Conservation (phyloP, 768 basidiomycete species). For the Mycena crocata region DNA sequence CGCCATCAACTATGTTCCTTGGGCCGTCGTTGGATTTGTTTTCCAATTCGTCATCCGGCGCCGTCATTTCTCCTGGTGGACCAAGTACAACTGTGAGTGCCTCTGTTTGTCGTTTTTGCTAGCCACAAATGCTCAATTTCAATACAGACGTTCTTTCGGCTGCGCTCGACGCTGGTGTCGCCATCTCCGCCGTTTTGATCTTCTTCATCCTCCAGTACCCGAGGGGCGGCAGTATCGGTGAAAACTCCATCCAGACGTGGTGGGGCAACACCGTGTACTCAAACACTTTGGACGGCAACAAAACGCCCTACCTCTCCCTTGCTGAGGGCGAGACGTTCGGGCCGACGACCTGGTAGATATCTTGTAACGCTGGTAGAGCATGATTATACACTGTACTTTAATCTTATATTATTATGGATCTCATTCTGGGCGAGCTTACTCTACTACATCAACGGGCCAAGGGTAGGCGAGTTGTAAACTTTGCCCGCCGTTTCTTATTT, state of each 20-base stretch:
- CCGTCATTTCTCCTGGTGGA: slow-evolving; percentile 75
- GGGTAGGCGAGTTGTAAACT: too few species aligned
- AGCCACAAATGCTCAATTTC: not conserved
- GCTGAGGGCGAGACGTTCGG: slow-evolving; percentile 31
- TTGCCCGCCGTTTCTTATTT: too few species aligned
- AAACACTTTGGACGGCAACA: slow-evolving; percentile 30
- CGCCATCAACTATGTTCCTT: slow-evolving; percentile 78
- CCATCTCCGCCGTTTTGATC: slow-evolving; percentile 57
- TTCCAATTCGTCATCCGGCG: slow-evolving; percentile 73
- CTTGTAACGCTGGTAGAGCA: not conserved
- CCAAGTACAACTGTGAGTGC: slow-evolving; percentile 68
- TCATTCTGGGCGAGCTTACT: too few species aligned
- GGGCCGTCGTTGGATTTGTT: slow-evolving; percentile 73
- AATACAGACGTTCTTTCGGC: slow-evolving; percentile 52
- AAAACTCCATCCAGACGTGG: slow-evolving; percentile 53
- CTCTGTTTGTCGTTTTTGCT: not conserved
- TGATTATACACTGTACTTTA: slow-evolving; percentile 9
- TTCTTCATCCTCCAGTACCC: slow-evolving; percentile 66
- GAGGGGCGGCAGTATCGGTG: slow-evolving; percentile 55
- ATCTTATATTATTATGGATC: slow-evolving; percentile 14
- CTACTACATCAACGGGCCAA: too few species aligned
- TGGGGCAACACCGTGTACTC: slow-evolving; percentile 63
- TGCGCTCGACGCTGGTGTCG: slow-evolving; percentile 65
- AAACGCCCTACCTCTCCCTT: slow-evolving; percentile 16
- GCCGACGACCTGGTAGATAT: slow-evolving; percentile 2